A percentile compares a stretch with the other conserved stretches of the same genome.
Conservation (phyloP, 2,329 filamentous ascomycete species). For the Pezicula neosporulosa region DNA sequence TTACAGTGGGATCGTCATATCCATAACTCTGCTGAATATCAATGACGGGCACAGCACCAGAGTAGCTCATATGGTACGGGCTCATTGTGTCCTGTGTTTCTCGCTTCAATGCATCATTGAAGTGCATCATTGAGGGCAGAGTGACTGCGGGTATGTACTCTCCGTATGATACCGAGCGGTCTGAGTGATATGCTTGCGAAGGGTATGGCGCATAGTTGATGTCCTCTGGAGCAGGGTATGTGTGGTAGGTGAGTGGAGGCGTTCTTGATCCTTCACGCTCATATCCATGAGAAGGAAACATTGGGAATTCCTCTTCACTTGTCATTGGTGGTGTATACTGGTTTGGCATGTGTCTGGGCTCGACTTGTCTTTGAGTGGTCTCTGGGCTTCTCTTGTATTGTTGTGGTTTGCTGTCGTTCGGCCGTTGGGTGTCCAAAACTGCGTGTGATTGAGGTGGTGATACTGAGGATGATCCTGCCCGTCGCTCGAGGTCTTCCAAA, state of each 20-base stretch:
- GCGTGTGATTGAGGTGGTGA: slow-evolving; percentile 51
- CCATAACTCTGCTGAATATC: slow-evolving; percentile 57
- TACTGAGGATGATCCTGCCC: slow-evolving; percentile 61
- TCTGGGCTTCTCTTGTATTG: slow-evolving; percentile 25
- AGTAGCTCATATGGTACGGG: slow-evolving; percentile 64
- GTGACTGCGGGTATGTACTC: slow-evolving; percentile 56
- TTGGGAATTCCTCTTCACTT: slow-evolving; percentile 55
- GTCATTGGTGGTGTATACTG: slow-evolving; percentile 62
- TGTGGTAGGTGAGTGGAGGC: slow-evolving; percentile 67
- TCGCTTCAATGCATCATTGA: slow-evolving; percentile 63
- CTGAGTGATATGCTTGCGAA: slow-evolving; percentile 48
- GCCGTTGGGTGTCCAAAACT: slow-evolving; percentile 33
- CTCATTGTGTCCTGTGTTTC: slow-evolving; percentile 60
- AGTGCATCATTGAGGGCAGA: slow-evolving; percentile 62
- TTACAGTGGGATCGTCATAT: slow-evolving; percentile 69
- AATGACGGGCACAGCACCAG: slow-evolving; percentile 56
- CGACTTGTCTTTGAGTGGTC: slow-evolving; percentile 33
- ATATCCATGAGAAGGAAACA: slow-evolving; percentile 62
- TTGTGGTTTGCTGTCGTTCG: slow-evolving; percentile 24
- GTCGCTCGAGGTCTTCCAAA: slow-evolving; percentile 78
- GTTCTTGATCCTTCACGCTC: slow-evolving; percentile 68
- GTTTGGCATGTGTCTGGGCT: slow-evolving; percentile 39
- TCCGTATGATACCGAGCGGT: slow-evolving; percentile 45
- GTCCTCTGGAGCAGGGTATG: slow-evolving; percentile 65
- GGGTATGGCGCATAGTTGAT: slow-evolving; percentile 58